These are phyloP conservation scores for Pestalotiopsis sp. DNA, from an alignment of 2,329 filamentous ascomycete genomes.

Conservation along the genomic window DNA sequence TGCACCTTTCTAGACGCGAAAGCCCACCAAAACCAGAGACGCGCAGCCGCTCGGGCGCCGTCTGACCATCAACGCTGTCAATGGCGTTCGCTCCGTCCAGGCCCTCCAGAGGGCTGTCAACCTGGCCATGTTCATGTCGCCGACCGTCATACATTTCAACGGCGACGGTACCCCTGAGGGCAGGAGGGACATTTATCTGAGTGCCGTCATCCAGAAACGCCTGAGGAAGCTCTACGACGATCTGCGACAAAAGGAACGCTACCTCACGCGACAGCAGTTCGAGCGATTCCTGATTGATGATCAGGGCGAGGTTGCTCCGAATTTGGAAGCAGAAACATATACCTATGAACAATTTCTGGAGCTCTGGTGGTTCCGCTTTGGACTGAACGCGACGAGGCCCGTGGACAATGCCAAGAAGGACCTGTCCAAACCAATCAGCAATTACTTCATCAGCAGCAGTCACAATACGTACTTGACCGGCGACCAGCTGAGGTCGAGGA, in stretches of 20 bases:
- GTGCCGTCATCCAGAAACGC: conserved; percentile 49
- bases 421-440: conserved; percentile 70
- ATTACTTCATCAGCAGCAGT: conserved; percentile 93
- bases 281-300: conserved; percentile 49
- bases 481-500: conserved; percentile 79
- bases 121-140: conserved; percentile 30
- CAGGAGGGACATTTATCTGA: conserved; percentile 42
- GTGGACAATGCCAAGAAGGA: conserved; percentile 52
- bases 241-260: conserved; percentile 38
- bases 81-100: conserved; percentile 31
- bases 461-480: conserved; percentile 93
- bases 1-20: conserved; percentile 2
- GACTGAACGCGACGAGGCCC: conserved; percentile 47
- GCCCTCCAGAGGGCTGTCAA: conserved; percentile 33
- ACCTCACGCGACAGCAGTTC: conserved; percentile 43
- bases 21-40: conserved; percentile 7
- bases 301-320: conserved; percentile 46
- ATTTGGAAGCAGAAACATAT: conserved; percentile 44
- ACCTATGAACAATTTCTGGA: conserved; percentile 52
- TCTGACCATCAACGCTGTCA: conserved; percentile 28
- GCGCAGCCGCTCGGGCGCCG: conserved; percentile 25
- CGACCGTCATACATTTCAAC: conserved; percentile 31
- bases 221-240: conserved; percentile 50
- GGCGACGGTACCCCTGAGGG: conserved; percentile 20
- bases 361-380: conserved; percentile 46